A percentile compares a stretch with the other conserved stretches of the same genome.
These are phyloP conservation scores for Verticillium klebahnii DNA, from an alignment of 2,329 filamentous ascomycete species.

Conservation along the genomic window DNA sequence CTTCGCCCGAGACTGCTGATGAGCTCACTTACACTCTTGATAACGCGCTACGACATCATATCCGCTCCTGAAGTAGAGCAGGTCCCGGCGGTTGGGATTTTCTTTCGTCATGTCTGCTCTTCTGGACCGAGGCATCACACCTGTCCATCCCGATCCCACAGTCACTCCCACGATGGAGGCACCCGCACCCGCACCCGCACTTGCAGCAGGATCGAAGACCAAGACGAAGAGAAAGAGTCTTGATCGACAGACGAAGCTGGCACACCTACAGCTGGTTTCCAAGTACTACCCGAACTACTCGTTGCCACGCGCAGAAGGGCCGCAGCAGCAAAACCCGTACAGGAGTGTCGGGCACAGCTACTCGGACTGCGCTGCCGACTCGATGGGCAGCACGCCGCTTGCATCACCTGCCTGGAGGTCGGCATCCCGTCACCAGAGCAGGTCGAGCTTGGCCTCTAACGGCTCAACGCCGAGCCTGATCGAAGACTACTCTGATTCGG, in stretches of 20 bases:
- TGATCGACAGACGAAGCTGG: constrained; percentile 30
- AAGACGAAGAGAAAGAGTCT: constrained; percentile 16
- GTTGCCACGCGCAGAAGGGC: constrained; percentile 26
- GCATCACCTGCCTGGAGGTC: constrained; percentile 7
- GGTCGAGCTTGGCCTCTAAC: constrained; percentile 41
- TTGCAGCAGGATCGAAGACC: background rate
- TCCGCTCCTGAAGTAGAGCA: background rate
- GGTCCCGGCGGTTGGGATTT: background rate
- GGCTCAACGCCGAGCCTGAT: constrained; percentile 43
- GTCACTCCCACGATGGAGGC: background rate
- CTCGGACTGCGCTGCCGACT: background rate
- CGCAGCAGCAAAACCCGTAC: constrained; percentile 9
- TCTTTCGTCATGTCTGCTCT: constrained; percentile 5
- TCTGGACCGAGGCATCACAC: background rate
- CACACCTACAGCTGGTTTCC: constrained; percentile 32
- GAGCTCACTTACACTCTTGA: constrained; percentile 8
- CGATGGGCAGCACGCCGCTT: background rate
- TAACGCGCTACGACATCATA: constrained; percentile 7
- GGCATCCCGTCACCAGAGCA: constrained; percentile 16
- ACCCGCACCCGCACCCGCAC: background rate
- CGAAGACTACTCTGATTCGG: constrained; percentile 47
- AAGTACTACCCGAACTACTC: constrained; percentile 38
- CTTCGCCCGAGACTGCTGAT: constrained; percentile 5
- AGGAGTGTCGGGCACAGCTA: constrained; percentile 11
- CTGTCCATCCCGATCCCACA: background rate